A percentile compares a stretch with the other conserved stretches of the same genome.
These are phyloP conservation scores for Geotrichum restrictum DNA, from an alignment of 1,139 yeast genomes.

Conservation along the genomic window DNA sequence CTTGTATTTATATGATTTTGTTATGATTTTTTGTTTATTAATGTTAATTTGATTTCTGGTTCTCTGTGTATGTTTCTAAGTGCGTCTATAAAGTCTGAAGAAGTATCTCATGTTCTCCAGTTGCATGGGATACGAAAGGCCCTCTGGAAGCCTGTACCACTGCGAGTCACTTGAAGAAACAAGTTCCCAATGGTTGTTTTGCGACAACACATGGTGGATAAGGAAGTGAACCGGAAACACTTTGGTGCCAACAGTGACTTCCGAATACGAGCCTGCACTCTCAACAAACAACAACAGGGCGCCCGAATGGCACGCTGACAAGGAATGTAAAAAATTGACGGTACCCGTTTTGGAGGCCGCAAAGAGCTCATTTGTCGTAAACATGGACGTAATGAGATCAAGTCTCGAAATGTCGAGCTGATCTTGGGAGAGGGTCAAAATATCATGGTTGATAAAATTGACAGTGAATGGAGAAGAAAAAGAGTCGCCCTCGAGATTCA, in stretches of 20 bases:
- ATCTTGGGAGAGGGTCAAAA: conserved; percentile 38
- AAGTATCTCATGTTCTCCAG: conserved; percentile 86
- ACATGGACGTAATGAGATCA: conserved; percentile 61
- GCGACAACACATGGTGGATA: conserved; percentile 59
- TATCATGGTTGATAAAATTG: conserved; percentile 51
- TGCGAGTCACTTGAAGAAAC: conserved; percentile 65
- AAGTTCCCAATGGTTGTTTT: conserved; percentile 60
- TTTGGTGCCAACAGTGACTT: conserved; percentile 69
- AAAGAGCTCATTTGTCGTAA: conserved; percentile 84
- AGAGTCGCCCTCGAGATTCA: conserved; percentile 4
- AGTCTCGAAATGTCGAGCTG: conserved; percentile 29
- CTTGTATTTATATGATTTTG: conserved; percentile 2
- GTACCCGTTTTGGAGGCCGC: conserved; percentile 62
- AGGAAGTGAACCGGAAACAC: conserved; percentile 79
- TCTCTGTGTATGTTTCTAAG: conserved; percentile 23
- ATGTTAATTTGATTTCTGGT: not conserved
- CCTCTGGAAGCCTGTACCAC: conserved; percentile 68
- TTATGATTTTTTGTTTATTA: conserved; percentile 1
- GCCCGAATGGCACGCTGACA: conserved; percentile 51
- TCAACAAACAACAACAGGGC: conserved; percentile 66
- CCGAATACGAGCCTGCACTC: conserved; percentile 87
- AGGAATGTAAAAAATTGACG: conserved; percentile 52
- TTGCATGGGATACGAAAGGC: conserved; percentile 63
- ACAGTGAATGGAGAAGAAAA: conserved; percentile 45
- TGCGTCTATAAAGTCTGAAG: conserved; percentile 63